Percentiles rank a stretch among this genome's conserved stretches.
Conservation (phyloP, 2,329 filamentous ascomycete species). For the Penicillium sp. region DNA sequence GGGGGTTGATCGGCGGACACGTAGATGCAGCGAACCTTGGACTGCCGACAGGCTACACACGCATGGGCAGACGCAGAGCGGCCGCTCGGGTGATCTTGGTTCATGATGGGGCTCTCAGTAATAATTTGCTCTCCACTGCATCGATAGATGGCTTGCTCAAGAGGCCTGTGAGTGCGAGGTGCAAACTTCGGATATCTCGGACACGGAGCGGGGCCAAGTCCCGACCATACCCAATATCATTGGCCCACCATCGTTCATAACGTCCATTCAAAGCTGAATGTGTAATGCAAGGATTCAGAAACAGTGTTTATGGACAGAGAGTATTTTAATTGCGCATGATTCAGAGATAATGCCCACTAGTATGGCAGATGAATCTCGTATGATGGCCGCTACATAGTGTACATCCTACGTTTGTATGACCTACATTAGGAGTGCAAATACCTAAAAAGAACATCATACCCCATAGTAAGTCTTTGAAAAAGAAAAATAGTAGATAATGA, state of each 20-base stretch:
- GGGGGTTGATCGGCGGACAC: background rate
- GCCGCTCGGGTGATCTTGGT: background rate
- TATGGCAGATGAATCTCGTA: too few relatives aligned
- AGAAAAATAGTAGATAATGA: background rate
- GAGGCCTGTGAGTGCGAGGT: background rate
- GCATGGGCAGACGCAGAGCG: background rate
- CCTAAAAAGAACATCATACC: background rate
- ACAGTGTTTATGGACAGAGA: background rate
- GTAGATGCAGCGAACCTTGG: constrained; percentile 2
- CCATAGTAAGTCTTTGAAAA: background rate
- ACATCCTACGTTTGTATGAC: too few relatives aligned
- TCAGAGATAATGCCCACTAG: too few relatives aligned
- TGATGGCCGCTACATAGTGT: too few relatives aligned
- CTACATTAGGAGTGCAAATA: too few relatives aligned
- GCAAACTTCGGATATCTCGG: constrained; percentile 2
- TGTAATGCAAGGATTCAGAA: background rate
- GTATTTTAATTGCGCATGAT: too few relatives aligned
- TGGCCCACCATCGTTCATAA: background rate
- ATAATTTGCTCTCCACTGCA: background rate
- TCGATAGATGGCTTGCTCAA: background rate
- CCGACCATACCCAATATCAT: background rate
- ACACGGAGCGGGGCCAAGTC: constrained; percentile 1
- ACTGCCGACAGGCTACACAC: background rate
- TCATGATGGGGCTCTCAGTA: background rate
- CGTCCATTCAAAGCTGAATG: background rate